Base-by-base conservation (phyloP, 2,329 filamentous ascomycete genomes). In the Exophiala sideris region DNA sequence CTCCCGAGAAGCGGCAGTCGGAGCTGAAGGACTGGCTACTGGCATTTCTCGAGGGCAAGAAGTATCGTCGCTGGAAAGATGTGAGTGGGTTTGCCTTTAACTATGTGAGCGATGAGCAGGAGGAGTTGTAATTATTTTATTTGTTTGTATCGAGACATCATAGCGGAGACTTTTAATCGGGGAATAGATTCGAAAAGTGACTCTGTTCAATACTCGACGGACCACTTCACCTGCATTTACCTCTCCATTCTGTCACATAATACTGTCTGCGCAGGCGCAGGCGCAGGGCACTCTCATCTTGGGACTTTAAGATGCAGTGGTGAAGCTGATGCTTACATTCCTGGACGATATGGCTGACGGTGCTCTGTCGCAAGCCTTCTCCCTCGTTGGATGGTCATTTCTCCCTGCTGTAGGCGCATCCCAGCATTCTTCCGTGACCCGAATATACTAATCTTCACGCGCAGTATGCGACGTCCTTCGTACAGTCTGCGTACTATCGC, bases 401-500 rank as follows among this genome's bases (percentile, higher is more conserved):
- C 74, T 86, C 21, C 83, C 83, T 55, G 78, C 78, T 62, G 81
- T 84, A 73, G 66, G 77, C 66, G 38, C 41, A 57, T 29, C 34
- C 40, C 53, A 42, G 34, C 24, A 8, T 5, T 9, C 35, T 38
- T 18, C 8, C 44, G 24, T 5, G 24, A 5, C 24, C 24, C 16
- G 16, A 18, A 44, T 20, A 20, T 12, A 24, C 36, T 39, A 10
- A 33, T 24, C 20, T 34, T 11, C 8, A 20, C 12, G 12, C 8
- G 40, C 62, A 95, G 89, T 82, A 92, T 64, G 87, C 85, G 45
- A 91, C 90, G 35, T 82, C 83, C 59, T 88, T 86, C 76, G 70
- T 87, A 5, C 92, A 97, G 70, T 80, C 80, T 58, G 77, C 95
- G 63, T 94, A 91, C 75, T 99, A 97, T 75, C 80, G 86, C 65